These are phyloP conservation scores for Brassica balearica DNA, from an alignment of 441 rosid genomes.

Conservation along the genomic window DNA sequence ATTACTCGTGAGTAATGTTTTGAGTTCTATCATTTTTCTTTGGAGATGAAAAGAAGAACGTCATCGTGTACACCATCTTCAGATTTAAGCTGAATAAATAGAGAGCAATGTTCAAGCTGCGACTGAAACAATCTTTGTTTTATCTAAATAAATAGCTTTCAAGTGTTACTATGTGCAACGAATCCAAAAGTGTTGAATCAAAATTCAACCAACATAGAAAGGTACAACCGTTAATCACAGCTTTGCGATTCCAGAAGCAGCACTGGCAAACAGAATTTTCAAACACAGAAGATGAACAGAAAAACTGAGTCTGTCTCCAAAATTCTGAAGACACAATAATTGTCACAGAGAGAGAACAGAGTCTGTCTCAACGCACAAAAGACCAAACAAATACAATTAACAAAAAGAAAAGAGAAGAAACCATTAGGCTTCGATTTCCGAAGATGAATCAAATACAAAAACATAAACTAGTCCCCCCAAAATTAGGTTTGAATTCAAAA, in stretches of 20 bases:
- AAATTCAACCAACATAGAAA: neutral
- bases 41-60: too few relatives aligned
- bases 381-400: constrained; percentile 20
- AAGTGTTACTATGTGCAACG: neutral
- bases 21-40: too few relatives aligned
- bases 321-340: constrained; percentile 24
- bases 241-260: neutral
- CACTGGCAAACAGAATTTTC: neutral
- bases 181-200: neutral
- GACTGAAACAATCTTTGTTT: too few relatives aligned
- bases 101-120: too few relatives aligned
- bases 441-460: constrained; percentile 30
- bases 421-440: constrained; percentile 38
- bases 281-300: constrained; percentile 19
- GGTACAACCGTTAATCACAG: neutral
- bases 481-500: constrained; percentile 22
- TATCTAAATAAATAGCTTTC: too few relatives aligned
- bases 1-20: too few relatives aligned
- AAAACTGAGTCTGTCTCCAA: constrained; percentile 39
- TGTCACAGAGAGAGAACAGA: neutral
- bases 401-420: constrained; percentile 1
- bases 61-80: too few relatives aligned
- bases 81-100: too few relatives aligned
- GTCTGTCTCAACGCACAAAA: constrained; percentile 20
- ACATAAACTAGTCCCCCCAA: neutral